Evolutionary conservation across 2,329 filamentous ascomycete genomes (phyloP), one percentile per base, ranked within the genome.

Genomic region (Bipolaris cookei): DNA sequence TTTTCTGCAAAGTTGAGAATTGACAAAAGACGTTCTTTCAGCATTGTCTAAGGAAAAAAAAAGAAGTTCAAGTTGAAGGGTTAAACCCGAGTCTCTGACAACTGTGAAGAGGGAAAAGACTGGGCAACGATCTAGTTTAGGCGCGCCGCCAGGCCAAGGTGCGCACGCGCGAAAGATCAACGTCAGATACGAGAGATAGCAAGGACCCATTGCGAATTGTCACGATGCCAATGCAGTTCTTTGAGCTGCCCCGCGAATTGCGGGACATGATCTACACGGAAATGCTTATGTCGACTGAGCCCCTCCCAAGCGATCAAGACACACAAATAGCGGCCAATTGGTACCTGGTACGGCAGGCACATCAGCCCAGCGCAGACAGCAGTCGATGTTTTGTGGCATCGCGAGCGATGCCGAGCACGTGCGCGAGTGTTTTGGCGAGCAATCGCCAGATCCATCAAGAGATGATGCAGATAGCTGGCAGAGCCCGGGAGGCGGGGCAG

Each of bases 191-290:
- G 14, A 51, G 35, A 23, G 37, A 18, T 4, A 45, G 28, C 28
- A 30, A 30, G 28, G 28, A 30, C 7, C n/a, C 18, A 28, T 8
- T 41, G 16, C 14, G 18, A 16, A 50, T 41, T 37, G 35, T n/a
- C 18, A 73, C 71, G 69, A 37, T 64, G n/a, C 55, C 71, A 68
- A 37, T 63, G n/a, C 56, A 61, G 4, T 69, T 76, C 50, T 50
- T 73, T 14, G 54, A 58, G 23, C 60, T 75, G 6, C 73, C 73
- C 8, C 63, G 72, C 14, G 73, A 76, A 58, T 45, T 76, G 42
- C 67, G 73, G 14, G 73, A 76, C 38, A 64, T 71, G 59, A 69
- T 76, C 35, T 75, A 75, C 58, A 60, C 54, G 34, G 64, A 65
- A 21, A 42, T 75, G 25, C 48, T 76, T 25, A 69, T 67, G 13